Conservation (phyloP, 192 early-diverging fungal species). For the Geranomyces variabilis region DNA sequence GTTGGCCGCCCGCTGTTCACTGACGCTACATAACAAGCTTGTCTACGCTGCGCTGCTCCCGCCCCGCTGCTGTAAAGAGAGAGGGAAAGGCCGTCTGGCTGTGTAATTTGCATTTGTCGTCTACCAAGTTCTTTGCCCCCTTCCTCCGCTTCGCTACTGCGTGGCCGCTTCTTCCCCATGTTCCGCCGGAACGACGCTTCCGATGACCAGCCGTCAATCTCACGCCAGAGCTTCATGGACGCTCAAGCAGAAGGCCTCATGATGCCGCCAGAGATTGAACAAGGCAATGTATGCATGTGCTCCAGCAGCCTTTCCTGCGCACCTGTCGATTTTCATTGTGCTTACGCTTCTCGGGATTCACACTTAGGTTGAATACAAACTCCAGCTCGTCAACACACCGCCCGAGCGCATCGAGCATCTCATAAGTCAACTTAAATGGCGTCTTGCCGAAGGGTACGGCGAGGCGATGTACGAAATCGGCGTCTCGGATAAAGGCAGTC, state of each 20-base stretch:
- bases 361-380: slow-evolving; percentile 48
- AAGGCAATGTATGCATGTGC: slow-evolving; percentile 76
- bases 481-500: slow-evolving; percentile 80
- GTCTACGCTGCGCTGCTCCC: too few relatives aligned
- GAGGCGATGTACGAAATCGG: slow-evolving; percentile 89
- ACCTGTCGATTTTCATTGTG: too few relatives aligned
- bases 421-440: slow-evolving; percentile 90
- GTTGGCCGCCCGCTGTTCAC: too few relatives aligned
- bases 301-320: too few relatives aligned
- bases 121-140: too few relatives aligned
- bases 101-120: too few relatives aligned
- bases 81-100: too few relatives aligned
- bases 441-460: slow-evolving; percentile 85
- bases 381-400: slow-evolving; percentile 69
- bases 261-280: slow-evolving; percentile 81
- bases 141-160: too few relatives aligned
- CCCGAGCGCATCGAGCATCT: slow-evolving; percentile 79
- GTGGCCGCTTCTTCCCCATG: background rate
- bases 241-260: background rate
- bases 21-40: too few relatives aligned
- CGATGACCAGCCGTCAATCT: background rate
- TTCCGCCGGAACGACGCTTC: slow-evolving; percentile 30
- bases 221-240: slow-evolving; percentile 24
- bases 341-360: slow-evolving; percentile 50
- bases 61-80: too few relatives aligned